A percentile compares a stretch with the other conserved stretches of the same genome.
phyloP scores from a whole-genome alignment of 2,329 filamentous ascomycete genomes.

The Neofusicoccum umdonicola region DNA sequence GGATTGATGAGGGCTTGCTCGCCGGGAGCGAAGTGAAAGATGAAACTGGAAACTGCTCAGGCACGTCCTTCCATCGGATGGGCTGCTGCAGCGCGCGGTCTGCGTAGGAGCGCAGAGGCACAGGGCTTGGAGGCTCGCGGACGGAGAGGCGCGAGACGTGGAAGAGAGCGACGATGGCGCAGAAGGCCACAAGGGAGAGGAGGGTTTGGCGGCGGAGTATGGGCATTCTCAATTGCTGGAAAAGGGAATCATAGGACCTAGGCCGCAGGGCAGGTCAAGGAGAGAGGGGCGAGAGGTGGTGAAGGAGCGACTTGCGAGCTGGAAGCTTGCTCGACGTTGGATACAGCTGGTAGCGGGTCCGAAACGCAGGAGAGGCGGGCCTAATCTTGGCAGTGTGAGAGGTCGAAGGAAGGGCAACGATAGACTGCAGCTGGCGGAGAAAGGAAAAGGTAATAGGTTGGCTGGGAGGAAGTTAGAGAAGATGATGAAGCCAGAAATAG shows the following conservation, averaged over 20 bases:
- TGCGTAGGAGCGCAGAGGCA: conserved; percentile 25
- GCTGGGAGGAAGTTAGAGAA: not conserved
- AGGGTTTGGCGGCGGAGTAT: conserved; percentile 31
- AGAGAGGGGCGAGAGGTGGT: not conserved
- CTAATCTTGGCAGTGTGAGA: conserved; percentile 1
- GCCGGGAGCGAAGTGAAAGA: conserved; percentile 33
- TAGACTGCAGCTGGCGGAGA: not conserved
- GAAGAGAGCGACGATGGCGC: conserved; percentile 32
- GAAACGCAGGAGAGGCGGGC: not conserved
- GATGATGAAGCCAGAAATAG: conserved; percentile 4
- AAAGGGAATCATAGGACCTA: not conserved
- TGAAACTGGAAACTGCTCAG: conserved; percentile 30
- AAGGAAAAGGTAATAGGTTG: not conserved
- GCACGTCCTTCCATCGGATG: conserved; percentile 34
- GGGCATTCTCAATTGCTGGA: conserved; percentile 25
- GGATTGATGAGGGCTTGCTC: conserved; percentile 30
- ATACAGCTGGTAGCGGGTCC: not conserved
- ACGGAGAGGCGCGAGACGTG: conserved; percentile 25
- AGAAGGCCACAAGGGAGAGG: conserved; percentile 26
- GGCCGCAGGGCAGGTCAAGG: not conserved
- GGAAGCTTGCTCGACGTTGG: not conserved
- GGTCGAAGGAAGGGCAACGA: not conserved
- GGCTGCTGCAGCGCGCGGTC: conserved; percentile 26
- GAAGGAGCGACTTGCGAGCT: not conserved
- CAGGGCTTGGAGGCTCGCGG: conserved; percentile 24